Conservation (phyloP, 768 basidiomycete genomes). For the Galerina sulciceps region DNA sequence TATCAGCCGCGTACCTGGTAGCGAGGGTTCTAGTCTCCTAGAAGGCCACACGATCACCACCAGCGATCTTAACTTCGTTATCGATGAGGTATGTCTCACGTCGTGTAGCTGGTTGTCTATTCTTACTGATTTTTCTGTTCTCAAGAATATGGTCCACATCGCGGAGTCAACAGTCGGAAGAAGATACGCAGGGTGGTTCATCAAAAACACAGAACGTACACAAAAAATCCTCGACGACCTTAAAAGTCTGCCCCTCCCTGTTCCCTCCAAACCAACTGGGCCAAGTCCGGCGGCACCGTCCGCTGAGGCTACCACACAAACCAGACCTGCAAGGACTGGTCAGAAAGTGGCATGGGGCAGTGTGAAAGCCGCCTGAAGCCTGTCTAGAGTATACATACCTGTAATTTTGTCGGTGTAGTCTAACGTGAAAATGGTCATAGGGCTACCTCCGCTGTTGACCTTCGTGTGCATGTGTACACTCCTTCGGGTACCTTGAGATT, state of each 20-base stretch:
- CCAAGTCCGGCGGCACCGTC: slow-evolving; percentile 18
- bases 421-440: no score
- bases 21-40: slow-evolving; percentile 61
- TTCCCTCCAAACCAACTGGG: slow-evolving; percentile 29
- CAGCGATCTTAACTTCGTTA: slow-evolving; percentile 94
- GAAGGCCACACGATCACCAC: slow-evolving; percentile 88
- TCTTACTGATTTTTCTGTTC: not conserved
- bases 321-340: slow-evolving; percentile 40
- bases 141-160: slow-evolving; percentile 94
- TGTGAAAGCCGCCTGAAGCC: slow-evolving; percentile 35
- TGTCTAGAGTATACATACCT: not conserved
- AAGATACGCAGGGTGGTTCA: slow-evolving; percentile 96
- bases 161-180: slow-evolving; percentile 93
- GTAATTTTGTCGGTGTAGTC: no score
- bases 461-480: slow-evolving; percentile 69
- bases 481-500: slow-evolving; percentile 59
- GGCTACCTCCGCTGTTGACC: slow-evolving; percentile 34
- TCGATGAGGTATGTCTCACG: slow-evolving; percentile 74
- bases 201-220: slow-evolving; percentile 92
- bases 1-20: slow-evolving; percentile 65
- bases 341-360: slow-evolving; percentile 69
- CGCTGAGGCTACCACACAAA: slow-evolving; percentile 24
- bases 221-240: slow-evolving; percentile 86
- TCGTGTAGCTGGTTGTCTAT: not conserved
- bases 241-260: slow-evolving; percentile 53